phyloP scores from a whole-genome alignment of 352 stramenopile species.

The Pythium brachiatum region DNA sequence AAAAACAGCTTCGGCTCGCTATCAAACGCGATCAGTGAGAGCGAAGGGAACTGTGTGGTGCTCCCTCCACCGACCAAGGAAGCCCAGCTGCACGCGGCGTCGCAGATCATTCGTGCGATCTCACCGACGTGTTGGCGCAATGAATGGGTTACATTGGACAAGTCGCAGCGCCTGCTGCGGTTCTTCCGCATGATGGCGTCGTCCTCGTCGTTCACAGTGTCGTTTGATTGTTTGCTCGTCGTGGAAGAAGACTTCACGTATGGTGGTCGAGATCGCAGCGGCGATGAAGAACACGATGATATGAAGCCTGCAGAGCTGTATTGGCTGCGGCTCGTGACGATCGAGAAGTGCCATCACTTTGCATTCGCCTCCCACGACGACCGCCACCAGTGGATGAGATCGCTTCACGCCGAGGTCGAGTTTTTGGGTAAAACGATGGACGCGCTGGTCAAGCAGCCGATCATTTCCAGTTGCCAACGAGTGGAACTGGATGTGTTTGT shows the following conservation, averaged over 20 bases:
- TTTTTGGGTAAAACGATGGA: slow-evolving; percentile 2
- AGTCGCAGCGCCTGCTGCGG: slow-evolving; percentile 29
- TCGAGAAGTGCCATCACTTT: slow-evolving; percentile 48
- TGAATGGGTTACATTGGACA: slow-evolving; percentile 55
- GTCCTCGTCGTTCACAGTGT: slow-evolving; percentile 29
- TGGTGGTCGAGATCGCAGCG: neutral
- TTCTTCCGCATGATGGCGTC: slow-evolving; percentile 52
- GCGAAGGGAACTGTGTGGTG: neutral
- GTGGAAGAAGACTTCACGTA: slow-evolving; percentile 21
- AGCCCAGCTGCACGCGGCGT: slow-evolving; percentile 17
- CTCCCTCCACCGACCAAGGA: slow-evolving; percentile 12
- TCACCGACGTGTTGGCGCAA: slow-evolving; percentile 40
- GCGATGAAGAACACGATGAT: neutral
- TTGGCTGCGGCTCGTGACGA: slow-evolving; percentile 43
- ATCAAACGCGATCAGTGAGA: slow-evolving; percentile 9
- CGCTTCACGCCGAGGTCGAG: slow-evolving; percentile 26
- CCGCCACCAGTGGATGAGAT: slow-evolving; percentile 32
- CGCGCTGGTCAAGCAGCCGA: slow-evolving; percentile 16
- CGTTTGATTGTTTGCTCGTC: slow-evolving; percentile 30
- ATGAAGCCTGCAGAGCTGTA: slow-evolving; percentile 22
- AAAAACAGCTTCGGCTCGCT: slow-evolving; percentile 27
- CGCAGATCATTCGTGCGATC: slow-evolving; percentile 46
- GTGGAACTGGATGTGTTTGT: slow-evolving; percentile 28
- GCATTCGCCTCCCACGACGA: slow-evolving; percentile 38
- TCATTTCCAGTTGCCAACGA: slow-evolving; percentile 18